Evolutionary conservation across 805 yeast genomes (phyloP).

Genomic region (Myxozyma neglecta): DNA sequence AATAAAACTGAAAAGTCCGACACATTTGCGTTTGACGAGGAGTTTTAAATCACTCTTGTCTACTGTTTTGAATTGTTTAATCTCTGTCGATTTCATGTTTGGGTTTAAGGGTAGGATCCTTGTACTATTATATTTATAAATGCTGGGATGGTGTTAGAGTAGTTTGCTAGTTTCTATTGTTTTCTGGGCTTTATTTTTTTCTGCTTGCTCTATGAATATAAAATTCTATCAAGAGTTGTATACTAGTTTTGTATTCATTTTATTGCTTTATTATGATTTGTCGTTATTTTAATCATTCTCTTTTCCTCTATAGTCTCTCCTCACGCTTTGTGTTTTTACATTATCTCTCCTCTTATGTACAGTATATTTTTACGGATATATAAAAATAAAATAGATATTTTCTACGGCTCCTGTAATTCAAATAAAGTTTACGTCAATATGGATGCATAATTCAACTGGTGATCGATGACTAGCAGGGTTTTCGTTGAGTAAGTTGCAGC

Average conservation of each 20-base stretch:
- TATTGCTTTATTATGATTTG: not conserved
- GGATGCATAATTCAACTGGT: too few species aligned
- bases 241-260: not conserved
- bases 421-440: too few species aligned
- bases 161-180: not conserved
- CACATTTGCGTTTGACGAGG: conserved; percentile 86
- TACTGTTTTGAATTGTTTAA: not conserved
- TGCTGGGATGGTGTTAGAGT: conserved; percentile 2
- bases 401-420: too few species aligned
- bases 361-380: not conserved
- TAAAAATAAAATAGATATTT: too few species aligned
- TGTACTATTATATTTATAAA: conserved; percentile 1
- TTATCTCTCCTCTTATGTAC: not conserved
- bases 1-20: conserved; percentile 40
- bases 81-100: not conserved
- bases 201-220: not conserved
- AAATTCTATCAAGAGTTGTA: not conserved
- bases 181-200: not conserved
- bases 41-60: conserved; percentile 55
- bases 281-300: not conserved
- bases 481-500: too few species aligned
- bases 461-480: too few species aligned
- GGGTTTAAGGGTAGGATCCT: not conserved
- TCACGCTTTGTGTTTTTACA: not conserved
- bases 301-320: not conserved